phyloP scores from a whole-genome alignment of 2,329 filamentous ascomycete species.

The Aspergillus awamori region DNA sequence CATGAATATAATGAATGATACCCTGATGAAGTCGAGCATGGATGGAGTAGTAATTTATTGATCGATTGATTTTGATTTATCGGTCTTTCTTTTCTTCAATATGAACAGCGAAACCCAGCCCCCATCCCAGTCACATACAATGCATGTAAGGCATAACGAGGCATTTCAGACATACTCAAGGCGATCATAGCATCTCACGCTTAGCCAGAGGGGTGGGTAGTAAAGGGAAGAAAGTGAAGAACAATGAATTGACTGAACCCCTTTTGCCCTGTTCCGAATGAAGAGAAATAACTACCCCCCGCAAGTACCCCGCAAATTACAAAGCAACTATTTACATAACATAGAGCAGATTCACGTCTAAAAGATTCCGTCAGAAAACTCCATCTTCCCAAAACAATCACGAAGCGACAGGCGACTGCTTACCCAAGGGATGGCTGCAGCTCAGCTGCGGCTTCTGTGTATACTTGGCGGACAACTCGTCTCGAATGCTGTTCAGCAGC shows the following conservation, averaged over 20 bases:
- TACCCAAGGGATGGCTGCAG: constrained; percentile 93
- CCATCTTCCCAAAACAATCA: constrained; percentile 1
- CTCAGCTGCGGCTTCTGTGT: constrained; percentile 94
- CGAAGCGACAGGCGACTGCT: constrained; percentile 37
- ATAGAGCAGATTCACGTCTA: constrained; percentile 68
- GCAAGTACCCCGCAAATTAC: not conserved
- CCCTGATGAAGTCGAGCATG: not conserved
- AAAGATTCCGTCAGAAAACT: constrained; percentile 22
- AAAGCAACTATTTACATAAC: constrained; percentile 58
- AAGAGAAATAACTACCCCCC: not conserved
- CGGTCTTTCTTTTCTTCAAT: not conserved
- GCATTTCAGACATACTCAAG: not conserved
- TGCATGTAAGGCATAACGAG: not conserved
- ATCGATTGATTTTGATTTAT: too few relatives aligned
- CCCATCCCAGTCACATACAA: not conserved
- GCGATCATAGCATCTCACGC: not conserved
- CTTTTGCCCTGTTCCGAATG: not conserved
- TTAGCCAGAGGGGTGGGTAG: not conserved
- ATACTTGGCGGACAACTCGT: constrained; percentile 84
- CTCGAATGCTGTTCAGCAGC: constrained; percentile 91
- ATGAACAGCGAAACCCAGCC: not conserved
- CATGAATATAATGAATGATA: constrained; percentile 1
- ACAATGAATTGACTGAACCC: not conserved
- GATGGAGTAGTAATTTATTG: not conserved
- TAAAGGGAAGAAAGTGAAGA: not conserved